Conservation (phyloP, 306 rosid genomes). For the Abrus precatorius region DNA sequence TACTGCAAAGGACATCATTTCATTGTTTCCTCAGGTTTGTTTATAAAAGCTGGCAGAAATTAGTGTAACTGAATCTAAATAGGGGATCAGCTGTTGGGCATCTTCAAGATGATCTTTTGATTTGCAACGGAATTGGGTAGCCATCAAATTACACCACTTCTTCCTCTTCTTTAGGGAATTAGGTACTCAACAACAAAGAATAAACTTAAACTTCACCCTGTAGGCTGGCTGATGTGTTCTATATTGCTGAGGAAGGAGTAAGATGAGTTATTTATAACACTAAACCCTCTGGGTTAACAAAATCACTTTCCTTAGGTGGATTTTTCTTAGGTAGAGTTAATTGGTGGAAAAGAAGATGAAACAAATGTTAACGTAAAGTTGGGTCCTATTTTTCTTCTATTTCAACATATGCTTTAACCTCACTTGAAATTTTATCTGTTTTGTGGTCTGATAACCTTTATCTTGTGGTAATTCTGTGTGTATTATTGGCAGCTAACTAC, state of each 20-base stretch:
- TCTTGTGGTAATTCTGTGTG: conserved; percentile 7
- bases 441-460: conserved; percentile 24
- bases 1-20: conserved; percentile 81
- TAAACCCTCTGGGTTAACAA: conserved; percentile 4
- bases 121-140: not conserved
- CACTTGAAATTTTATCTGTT: conserved; percentile 17
- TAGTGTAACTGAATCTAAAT: conserved; percentile 28
- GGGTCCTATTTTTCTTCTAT: conserved; percentile 35
- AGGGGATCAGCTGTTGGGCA: conserved; percentile 23
- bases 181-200: conserved; percentile 16
- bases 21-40: conserved; percentile 94
- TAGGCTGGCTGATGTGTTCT: conserved; percentile 4
- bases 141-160: conserved; percentile 1
- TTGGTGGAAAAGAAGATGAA: conserved; percentile 9
- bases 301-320: conserved; percentile 23
- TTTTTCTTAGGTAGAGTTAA: conserved; percentile 25
- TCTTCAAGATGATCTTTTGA: conserved; percentile 20
- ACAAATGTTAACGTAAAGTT: conserved; percentile 27
- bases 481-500: not conserved
- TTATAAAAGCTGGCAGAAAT: conserved; percentile 39
- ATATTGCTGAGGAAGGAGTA: conserved; percentile 23
- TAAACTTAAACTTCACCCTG: not conserved
- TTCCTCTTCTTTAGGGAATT: conserved; percentile 17
- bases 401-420: not conserved
- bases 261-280: conserved; percentile 19